Conservation (phyloP, 2,329 filamentous ascomycete species). For the Clonostachys chloroleuca region DNA sequence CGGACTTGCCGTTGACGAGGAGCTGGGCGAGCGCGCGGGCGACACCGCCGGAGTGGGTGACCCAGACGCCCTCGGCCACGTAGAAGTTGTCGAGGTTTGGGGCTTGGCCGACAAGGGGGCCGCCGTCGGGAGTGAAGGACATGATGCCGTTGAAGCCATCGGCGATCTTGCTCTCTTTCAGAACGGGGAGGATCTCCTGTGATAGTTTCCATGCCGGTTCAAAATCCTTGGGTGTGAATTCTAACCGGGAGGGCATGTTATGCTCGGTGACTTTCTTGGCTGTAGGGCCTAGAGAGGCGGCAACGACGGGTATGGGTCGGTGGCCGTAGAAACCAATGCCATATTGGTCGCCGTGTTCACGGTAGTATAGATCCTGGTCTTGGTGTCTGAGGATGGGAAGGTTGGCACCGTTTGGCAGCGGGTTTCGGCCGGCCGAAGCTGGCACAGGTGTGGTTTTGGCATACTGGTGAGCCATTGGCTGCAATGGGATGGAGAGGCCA, state of each 20-base stretch:
- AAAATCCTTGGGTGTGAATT: conserved; percentile 57
- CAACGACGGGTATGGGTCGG: conserved; percentile 54
- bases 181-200: conserved; percentile 45
- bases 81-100: conserved; percentile 57
- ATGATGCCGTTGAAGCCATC: conserved; percentile 64
- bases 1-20: conserved; percentile 49
- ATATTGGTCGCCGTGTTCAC: conserved; percentile 57
- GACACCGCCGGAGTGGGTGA: conserved; percentile 61
- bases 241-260: conserved; percentile 59
- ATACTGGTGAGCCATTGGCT: conserved; percentile 61
- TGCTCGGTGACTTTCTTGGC: conserved; percentile 48
- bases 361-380: conserved; percentile 60
- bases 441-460: conserved; percentile 54
- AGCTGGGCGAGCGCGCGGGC: conserved; percentile 56
- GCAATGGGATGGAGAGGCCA: conserved; percentile 50
- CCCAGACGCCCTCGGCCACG: conserved; percentile 63
- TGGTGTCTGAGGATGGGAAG: conserved; percentile 59
- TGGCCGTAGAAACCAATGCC: conserved; percentile 64
- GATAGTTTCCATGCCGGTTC: conserved; percentile 54
- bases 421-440: conserved; percentile 25
- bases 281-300: conserved; percentile 47
- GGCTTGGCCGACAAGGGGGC: conserved; percentile 52
- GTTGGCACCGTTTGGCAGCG: conserved; percentile 38
- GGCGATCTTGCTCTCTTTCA: conserved; percentile 44
- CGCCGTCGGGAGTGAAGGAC: conserved; percentile 62